Percentiles rank a stretch among this genome's conserved stretches.
phyloP scores from a whole-genome alignment of 2,329 filamentous ascomycete species.

The Fusarium nygamai region DNA sequence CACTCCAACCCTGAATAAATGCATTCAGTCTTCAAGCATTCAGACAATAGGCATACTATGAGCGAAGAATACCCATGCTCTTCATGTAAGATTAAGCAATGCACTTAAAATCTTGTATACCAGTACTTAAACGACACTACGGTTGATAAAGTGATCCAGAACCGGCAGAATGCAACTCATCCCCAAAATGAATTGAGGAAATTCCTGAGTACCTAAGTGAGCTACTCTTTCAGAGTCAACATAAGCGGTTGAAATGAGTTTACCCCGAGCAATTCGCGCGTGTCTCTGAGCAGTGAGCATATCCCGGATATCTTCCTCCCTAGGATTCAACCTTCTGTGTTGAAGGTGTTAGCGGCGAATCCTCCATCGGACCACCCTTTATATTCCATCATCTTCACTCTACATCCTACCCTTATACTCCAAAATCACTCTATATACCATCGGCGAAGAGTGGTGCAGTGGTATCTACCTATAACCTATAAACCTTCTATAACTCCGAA shows the following conservation, averaged over 20 bases:
- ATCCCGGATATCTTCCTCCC: too few relatives aligned
- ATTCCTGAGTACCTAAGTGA: not conserved
- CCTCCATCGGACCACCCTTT: rapidly evolving
- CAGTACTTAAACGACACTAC: too few relatives aligned
- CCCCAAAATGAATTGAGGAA: not conserved
- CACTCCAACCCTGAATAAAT: not conserved
- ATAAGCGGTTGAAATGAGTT: not conserved
- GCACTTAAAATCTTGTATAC: not conserved
- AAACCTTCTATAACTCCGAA: not conserved
- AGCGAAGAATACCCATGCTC: too few relatives aligned
- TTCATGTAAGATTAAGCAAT: not conserved
- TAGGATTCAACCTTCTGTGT: not conserved
- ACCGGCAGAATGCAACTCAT: not conserved
- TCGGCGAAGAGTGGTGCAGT: not conserved
- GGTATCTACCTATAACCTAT: constrained; percentile 5
- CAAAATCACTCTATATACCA: not conserved
- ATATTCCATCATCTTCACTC: not conserved
- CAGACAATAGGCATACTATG: rapidly evolving
- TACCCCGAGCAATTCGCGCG: not conserved
- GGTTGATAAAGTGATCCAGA: not conserved
- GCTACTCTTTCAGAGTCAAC: not conserved
- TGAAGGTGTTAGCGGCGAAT: too few relatives aligned
- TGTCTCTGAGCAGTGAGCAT: not conserved
- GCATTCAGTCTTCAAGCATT: not conserved
- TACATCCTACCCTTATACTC: not conserved